phyloP scores from a whole-genome alignment of 1,284 basidiomycete genomes.

The Marasmius sp. region DNA sequence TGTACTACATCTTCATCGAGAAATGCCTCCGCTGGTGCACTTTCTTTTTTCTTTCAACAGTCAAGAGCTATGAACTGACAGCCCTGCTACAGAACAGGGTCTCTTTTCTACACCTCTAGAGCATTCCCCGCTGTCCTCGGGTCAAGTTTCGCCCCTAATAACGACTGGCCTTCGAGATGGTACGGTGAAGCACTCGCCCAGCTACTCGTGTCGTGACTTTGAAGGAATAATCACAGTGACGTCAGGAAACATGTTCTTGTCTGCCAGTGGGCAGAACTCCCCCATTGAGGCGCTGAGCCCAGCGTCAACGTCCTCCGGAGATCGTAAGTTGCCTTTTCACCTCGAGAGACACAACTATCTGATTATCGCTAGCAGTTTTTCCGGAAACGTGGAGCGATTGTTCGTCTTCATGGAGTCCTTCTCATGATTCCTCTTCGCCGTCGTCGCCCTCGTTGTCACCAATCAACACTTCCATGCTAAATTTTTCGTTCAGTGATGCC shows the following conservation, averaged over 20 bases:
- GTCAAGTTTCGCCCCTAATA: constrained; percentile 10
- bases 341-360: background rate
- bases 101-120: constrained; percentile 10
- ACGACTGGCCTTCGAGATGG: constrained; percentile 14
- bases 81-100: constrained; percentile 1
- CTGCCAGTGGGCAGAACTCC: constrained; percentile 9
- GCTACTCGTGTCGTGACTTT: background rate
- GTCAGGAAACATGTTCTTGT: constrained; percentile 12
- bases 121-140: background rate
- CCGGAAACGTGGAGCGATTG: constrained; percentile 11
- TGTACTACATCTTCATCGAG: constrained; percentile 1
- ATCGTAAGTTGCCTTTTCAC: constrained; percentile 7
- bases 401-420: constrained; percentile 14
- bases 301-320: constrained; percentile 10
- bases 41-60: background rate
- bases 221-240: background rate
- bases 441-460: constrained; percentile 14
- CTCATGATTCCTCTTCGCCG: constrained; percentile 10
- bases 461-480: constrained; percentile 8
- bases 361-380: constrained; percentile 9
- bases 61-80: background rate
- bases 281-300: constrained; percentile 12
- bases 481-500: constrained; percentile 8
- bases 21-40: constrained; percentile 1
- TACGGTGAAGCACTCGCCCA: background rate